A percentile compares a stretch with the other conserved stretches of the same genome.
Evolutionary conservation across 1,139 yeast species (phyloP).

Genomic region (Zygosaccharomyces pseudobailii): DNA sequence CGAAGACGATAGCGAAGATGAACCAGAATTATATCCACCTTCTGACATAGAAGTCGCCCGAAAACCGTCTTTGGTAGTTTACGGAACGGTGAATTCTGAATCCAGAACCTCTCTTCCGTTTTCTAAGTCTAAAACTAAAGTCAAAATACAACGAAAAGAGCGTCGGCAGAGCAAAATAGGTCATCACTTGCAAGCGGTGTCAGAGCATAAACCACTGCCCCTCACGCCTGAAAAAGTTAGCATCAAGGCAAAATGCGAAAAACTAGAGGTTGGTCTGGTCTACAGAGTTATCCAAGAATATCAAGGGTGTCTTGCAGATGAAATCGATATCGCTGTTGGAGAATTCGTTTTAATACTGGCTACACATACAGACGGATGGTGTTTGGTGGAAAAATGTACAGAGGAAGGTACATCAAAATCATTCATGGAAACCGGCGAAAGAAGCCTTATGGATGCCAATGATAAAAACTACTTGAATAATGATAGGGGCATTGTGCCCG

Average conservation of each 20-base stretch:
- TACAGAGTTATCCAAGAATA: constrained; percentile 29
- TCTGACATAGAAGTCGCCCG: not conserved
- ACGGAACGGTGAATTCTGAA: constrained; percentile 6
- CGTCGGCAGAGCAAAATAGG: constrained; percentile 11
- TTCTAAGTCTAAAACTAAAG: not conserved
- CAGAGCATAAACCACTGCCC: constrained; percentile 23
- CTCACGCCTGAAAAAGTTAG: constrained; percentile 14
- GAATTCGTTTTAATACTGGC: constrained; percentile 36
- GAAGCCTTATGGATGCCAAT: constrained; percentile 2
- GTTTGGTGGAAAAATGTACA: constrained; percentile 37
- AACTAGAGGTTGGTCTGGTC: constrained; percentile 10
- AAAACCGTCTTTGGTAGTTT: constrained; percentile 3
- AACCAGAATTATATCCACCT: not conserved
- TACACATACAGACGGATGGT: constrained; percentile 42
- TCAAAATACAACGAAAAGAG: constrained; percentile 5
- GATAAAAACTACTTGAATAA: constrained; percentile 32
- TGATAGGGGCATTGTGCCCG: constrained; percentile 39
- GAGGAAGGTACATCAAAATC: constrained; percentile 17
- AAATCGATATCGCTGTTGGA: constrained; percentile 31
- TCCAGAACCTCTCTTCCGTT: constrained; percentile 1
- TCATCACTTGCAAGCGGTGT: constrained; percentile 14
- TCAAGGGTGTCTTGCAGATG: constrained; percentile 35
- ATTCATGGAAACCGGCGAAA: not conserved
- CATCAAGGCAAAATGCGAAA: not conserved
- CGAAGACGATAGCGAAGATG: not conserved